Percentiles rank a stretch among this genome's conserved stretches.
Conservation (phyloP, 805 yeast genomes). For the Teunomyces atbi region DNA sequence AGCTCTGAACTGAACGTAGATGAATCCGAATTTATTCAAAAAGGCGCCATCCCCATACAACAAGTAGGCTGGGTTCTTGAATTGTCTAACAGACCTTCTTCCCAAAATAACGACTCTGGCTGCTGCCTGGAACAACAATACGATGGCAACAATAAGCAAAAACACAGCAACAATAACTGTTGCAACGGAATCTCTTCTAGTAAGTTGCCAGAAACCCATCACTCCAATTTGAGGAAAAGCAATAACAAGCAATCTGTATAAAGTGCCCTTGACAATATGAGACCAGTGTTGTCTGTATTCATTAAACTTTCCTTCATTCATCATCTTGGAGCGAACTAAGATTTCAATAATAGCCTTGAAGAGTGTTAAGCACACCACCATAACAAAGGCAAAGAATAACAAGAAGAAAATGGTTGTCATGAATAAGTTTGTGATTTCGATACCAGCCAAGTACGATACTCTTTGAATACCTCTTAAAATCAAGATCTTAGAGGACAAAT, state of each 20-base stretch:
- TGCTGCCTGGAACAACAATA: constrained; percentile 70
- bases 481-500: constrained; percentile 64
- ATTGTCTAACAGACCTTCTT: constrained; percentile 62
- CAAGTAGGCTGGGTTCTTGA: constrained; percentile 89
- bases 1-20: constrained; percentile 89
- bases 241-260: constrained; percentile 77
- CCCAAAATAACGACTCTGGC: constrained; percentile 74
- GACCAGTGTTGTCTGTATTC: constrained; percentile 84
- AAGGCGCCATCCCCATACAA: constrained; percentile 80
- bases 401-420: constrained; percentile 85
- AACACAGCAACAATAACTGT: constrained; percentile 76
- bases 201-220: constrained; percentile 86
- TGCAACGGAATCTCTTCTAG: constrained; percentile 80
- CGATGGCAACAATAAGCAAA: constrained; percentile 55
- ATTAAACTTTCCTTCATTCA: constrained; percentile 63
- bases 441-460: constrained; percentile 78
- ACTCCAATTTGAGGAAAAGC: constrained; percentile 86
- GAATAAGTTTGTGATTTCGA: constrained; percentile 83
- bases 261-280: constrained; percentile 80
- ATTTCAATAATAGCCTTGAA: constrained; percentile 73
- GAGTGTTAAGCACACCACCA: constrained; percentile 51
- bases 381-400: constrained; percentile 67
- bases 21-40: constrained; percentile 85
- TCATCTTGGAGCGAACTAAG: constrained; percentile 52
- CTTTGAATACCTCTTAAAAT: constrained; percentile 89